Conservation (phyloP, 495 filamentous ascomycete species). For the Penicillium turbatum region DNA sequence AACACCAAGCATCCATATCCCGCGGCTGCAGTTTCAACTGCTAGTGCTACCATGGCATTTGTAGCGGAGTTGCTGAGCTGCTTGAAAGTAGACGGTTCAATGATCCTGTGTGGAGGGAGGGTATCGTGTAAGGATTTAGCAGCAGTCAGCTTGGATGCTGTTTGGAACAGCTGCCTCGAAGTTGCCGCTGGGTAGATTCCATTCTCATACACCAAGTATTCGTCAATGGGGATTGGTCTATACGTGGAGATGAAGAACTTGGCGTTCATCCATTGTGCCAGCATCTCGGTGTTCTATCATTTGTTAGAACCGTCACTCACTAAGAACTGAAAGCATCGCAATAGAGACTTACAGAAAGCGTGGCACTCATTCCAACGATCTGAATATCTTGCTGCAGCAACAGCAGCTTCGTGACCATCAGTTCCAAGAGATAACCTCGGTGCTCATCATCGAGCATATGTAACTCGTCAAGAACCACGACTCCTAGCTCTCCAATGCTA, state of each 20-base stretch:
- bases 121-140: slow-evolving; percentile 29
- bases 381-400: slow-evolving; percentile 66
- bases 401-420: slow-evolving; percentile 75
- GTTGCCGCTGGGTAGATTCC: slow-evolving; percentile 61
- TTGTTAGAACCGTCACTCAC: slow-evolving; percentile 16
- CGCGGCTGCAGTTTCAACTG: slow-evolving; percentile 59
- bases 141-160: slow-evolving; percentile 50
- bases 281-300: slow-evolving; percentile 58
- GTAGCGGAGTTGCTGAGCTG: slow-evolving; percentile 60
- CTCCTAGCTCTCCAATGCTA: slow-evolving; percentile 57
- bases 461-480: slow-evolving; percentile 73
- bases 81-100: slow-evolving; percentile 52
- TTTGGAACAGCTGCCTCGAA: slow-evolving; percentile 59
- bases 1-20: slow-evolving; percentile 75
- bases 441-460: slow-evolving; percentile 80
- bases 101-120: slow-evolving; percentile 43
- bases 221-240: slow-evolving; percentile 68
- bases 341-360: slow-evolving; percentile 55
- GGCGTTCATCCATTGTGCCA: slow-evolving; percentile 69
- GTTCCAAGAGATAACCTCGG: slow-evolving; percentile 75
- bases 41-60: slow-evolving; percentile 67
- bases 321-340: not conserved
- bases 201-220: slow-evolving; percentile 73
- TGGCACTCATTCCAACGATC: slow-evolving; percentile 81
- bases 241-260: slow-evolving; percentile 71